A percentile compares a stretch with the other conserved stretches of the same genome.
Conservation (phyloP, 352 stramenopile species). For the Pythium utonaiense region DNA sequence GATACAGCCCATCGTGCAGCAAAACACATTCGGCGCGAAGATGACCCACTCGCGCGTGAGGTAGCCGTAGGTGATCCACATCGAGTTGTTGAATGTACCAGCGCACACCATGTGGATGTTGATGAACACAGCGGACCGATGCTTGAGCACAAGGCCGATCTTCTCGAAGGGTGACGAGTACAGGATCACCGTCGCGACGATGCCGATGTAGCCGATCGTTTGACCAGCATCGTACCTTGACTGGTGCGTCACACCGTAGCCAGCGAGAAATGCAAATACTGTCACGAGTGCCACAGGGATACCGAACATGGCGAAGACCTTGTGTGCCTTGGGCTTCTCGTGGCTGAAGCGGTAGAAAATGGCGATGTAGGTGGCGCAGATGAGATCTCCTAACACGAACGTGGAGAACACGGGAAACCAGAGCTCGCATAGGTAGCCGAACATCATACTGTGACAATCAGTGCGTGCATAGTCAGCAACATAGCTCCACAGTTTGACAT, state of each 20-base stretch:
- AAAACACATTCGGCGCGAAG: slow-evolving; percentile 37
- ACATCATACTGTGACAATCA: slow-evolving; percentile 27
- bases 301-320: slow-evolving; percentile 22
- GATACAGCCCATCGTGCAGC: slow-evolving; percentile 25
- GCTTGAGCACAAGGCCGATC: slow-evolving; percentile 29
- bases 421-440: slow-evolving; percentile 39
- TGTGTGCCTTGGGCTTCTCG: slow-evolving; percentile 36
- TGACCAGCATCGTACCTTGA: slow-evolving; percentile 21
- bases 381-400: slow-evolving; percentile 39
- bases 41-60: slow-evolving; percentile 39
- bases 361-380: slow-evolving; percentile 39
- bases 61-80: slow-evolving; percentile 40
- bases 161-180: slow-evolving; percentile 63
- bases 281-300: slow-evolving; percentile 29
- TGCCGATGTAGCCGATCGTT: slow-evolving; percentile 33
- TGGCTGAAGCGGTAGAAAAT: slow-evolving; percentile 49
- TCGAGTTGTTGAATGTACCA: slow-evolving; percentile 36
- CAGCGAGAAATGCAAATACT: slow-evolving; percentile 40
- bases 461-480: not conserved
- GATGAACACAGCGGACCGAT: slow-evolving; percentile 16
- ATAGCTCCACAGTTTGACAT: not conserved
- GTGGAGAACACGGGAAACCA: slow-evolving; percentile 53
- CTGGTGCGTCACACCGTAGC: slow-evolving; percentile 29
- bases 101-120: slow-evolving; percentile 45
- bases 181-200: slow-evolving; percentile 44